phyloP scores from a whole-genome alignment of 2,329 filamentous ascomycete genomes.

The Fusarium sp. region DNA sequence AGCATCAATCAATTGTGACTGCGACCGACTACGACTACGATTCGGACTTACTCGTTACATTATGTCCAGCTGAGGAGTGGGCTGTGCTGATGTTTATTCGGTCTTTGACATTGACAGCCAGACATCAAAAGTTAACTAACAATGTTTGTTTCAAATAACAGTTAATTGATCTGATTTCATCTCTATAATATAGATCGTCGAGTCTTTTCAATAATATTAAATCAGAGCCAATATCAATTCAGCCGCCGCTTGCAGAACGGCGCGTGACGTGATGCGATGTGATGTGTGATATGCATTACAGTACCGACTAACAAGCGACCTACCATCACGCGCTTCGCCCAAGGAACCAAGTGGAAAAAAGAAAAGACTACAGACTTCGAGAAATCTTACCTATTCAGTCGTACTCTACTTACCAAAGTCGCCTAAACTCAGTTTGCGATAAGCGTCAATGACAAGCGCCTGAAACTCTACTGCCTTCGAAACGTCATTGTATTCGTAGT shows the following conservation, averaged over 20 bases:
- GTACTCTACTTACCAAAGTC: not conserved
- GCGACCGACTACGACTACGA: slow-evolving; percentile 23
- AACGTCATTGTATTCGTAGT: slow-evolving; percentile 31
- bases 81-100: slow-evolving; percentile 21
- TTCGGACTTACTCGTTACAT: slow-evolving; percentile 11
- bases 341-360: not conserved
- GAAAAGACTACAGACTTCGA: not conserved
- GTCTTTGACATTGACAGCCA: not conserved
- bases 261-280: slow-evolving; percentile 28
- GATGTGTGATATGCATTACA: slow-evolving; percentile 25
- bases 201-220: not conserved
- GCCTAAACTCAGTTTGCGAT: slow-evolving; percentile 12
- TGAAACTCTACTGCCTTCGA: slow-evolving; percentile 25
- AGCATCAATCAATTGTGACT: slow-evolving; percentile 14
- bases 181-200: not conserved
- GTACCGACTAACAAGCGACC: not conserved
- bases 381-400: not conserved
- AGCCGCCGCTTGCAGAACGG: slow-evolving; percentile 31
- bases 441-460: slow-evolving; percentile 20
- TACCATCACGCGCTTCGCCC: slow-evolving; percentile 10
- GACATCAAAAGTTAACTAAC: not conserved
- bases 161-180: not conserved
- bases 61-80: not conserved
- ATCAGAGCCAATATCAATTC: not conserved
- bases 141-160: not conserved